phyloP scores from a whole-genome alignment of 192 early-diverging fungal species.

The Lunasporangiospora selenospora region DNA sequence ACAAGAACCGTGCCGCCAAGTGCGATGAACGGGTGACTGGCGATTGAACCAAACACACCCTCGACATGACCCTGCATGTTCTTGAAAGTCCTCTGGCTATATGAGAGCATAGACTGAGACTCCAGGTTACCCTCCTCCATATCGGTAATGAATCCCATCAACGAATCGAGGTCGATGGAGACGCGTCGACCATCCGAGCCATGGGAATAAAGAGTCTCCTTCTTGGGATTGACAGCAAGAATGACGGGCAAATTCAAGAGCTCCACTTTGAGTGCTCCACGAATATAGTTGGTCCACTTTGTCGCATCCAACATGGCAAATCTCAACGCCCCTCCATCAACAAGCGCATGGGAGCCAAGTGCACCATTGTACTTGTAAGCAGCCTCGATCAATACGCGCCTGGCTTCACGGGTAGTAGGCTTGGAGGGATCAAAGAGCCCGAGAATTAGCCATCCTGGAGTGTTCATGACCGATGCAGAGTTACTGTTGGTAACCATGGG shows the following conservation, averaged over 20 bases:
- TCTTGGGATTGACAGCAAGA: constrained; percentile 26
- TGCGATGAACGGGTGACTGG: constrained; percentile 21
- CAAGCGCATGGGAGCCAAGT: constrained; percentile 2
- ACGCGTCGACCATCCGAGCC: constrained; percentile 36
- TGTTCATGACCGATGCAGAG: constrained; percentile 71
- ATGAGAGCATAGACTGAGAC: constrained; percentile 26
- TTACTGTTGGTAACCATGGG: constrained; percentile 70
- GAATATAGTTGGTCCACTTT: constrained; percentile 68
- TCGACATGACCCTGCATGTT: constrained; percentile 7
- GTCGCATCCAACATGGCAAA: constrained; percentile 71
- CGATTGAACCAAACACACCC: constrained; percentile 9
- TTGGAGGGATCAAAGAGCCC: constrained; percentile 62
- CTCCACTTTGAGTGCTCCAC: constrained; percentile 54
- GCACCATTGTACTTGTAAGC: constrained; percentile 43
- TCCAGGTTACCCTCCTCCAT: constrained; percentile 19
- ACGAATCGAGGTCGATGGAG: constrained; percentile 8
- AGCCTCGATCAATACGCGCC: constrained; percentile 21
- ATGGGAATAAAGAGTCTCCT: constrained; percentile 22
- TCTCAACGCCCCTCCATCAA: constrained; percentile 8
- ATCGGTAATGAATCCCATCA: constrained; percentile 25
- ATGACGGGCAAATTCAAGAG: constrained; percentile 31
- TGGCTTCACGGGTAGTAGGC: constrained; percentile 4
- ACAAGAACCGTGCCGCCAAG: too few species aligned
- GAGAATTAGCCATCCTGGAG: constrained; percentile 69
- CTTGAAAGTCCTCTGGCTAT: constrained; percentile 13